Evolutionary conservation across 1,284 basidiomycete species (phyloP).

Genomic region (Cronartium ribicola): DNA sequence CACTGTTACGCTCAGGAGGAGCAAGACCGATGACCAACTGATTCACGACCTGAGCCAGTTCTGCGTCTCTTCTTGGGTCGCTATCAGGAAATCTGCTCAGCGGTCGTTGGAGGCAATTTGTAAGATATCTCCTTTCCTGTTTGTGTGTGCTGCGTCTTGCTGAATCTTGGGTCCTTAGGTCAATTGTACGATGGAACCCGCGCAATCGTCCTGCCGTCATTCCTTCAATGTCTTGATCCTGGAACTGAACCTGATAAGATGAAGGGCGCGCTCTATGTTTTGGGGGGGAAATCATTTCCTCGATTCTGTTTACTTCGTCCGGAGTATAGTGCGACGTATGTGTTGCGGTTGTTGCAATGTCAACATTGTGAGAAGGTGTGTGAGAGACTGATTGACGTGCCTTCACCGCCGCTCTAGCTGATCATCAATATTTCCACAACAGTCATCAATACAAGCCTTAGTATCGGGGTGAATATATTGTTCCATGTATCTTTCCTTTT

Average conservation of each 20-base stretch:
- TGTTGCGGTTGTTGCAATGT: constrained; percentile 69
- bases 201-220: not conserved
- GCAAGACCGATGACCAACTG: constrained; percentile 26
- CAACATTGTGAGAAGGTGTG: constrained; percentile 86
- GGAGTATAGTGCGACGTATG: constrained; percentile 63
- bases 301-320: constrained; percentile 59
- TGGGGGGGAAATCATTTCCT: constrained; percentile 73
- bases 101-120: constrained; percentile 28
- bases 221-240: constrained; percentile 47
- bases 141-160: not conserved
- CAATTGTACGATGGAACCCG: constrained; percentile 31
- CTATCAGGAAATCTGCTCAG: constrained; percentile 34
- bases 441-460: constrained; percentile 79
- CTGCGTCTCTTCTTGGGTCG: constrained; percentile 24
- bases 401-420: not conserved
- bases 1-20: constrained; percentile 8
- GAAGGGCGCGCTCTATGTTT: constrained; percentile 87
- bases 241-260: constrained; percentile 85
- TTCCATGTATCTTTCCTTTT: constrained; percentile 50
- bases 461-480: constrained; percentile 53
- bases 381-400: constrained; percentile 7
- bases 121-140: not conserved
- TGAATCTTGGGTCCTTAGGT: not conserved
- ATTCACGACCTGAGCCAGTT: constrained; percentile 30
- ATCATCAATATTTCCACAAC: not conserved